Conservation (phyloP, 495 filamentous ascomycete genomes). For the Zalerion maritima region DNA sequence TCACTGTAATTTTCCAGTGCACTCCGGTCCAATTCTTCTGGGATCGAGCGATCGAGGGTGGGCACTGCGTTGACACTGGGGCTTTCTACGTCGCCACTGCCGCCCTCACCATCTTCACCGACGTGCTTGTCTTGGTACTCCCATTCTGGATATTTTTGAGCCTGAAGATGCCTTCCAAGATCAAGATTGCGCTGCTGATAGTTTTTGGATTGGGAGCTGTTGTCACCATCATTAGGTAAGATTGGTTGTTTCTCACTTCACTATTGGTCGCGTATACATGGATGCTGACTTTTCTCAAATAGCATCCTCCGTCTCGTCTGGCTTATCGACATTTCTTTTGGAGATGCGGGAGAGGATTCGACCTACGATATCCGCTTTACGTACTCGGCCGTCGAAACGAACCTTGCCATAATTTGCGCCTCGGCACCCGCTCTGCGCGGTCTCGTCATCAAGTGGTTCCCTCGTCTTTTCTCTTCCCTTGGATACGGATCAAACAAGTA, state of each 20-base stretch:
- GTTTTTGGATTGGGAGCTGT: conserved; percentile 26
- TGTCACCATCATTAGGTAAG: too few relatives aligned
- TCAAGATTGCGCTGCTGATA: conserved; percentile 33
- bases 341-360: conserved; percentile 5
- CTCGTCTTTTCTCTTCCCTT: conserved; percentile 7
- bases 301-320: conserved; percentile 11
- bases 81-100: conserved; percentile 31
- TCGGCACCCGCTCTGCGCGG: conserved; percentile 11
- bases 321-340: conserved; percentile 5
- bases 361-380: conserved; percentile 20
- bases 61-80: conserved; percentile 33
- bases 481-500: conserved; percentile 1
- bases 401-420: conserved; percentile 26
- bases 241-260: too few relatives aligned
- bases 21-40: conserved; percentile 30
- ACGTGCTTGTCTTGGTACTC: conserved; percentile 32
- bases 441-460: conserved; percentile 10
- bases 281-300: conserved; percentile 1
- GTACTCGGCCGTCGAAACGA: conserved; percentile 26
- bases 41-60: conserved; percentile 20
- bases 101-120: conserved; percentile 34
- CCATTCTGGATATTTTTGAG: conserved; percentile 33
- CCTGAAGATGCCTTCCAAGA: conserved; percentile 28
- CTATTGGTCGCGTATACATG: conserved; percentile 1
- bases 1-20: conserved; percentile 39